Percentiles rank a stretch among this genome's conserved stretches.
Evolutionary conservation across 2,329 filamentous ascomycete genomes (phyloP).

Genomic region (Fusarium longipes): DNA sequence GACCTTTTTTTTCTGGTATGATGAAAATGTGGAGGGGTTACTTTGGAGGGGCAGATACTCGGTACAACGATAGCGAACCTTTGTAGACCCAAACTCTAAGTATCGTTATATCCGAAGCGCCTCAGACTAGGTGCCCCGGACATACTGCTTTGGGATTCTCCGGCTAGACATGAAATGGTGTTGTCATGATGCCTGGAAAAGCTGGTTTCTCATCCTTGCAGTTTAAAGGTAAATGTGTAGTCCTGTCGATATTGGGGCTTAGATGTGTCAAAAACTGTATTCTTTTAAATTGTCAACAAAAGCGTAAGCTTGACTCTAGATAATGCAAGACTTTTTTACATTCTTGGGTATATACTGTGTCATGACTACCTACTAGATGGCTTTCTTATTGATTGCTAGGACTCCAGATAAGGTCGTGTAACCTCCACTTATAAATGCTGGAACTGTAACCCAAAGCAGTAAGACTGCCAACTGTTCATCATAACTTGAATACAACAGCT

Average conservation of each 20-base stretch:
- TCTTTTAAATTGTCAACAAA: too few species aligned
- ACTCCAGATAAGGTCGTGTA: not conserved
- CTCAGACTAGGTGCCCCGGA: not conserved
- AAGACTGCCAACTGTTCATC: slow-evolving; percentile 5
- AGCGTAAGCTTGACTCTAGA: too few species aligned
- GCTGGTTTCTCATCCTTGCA: too few species aligned
- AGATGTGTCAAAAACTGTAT: too few species aligned
- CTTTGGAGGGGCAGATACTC: slow-evolving; percentile 34
- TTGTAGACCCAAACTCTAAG: not conserved
- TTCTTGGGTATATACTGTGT: not conserved
- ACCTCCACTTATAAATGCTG: not conserved
- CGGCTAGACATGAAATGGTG: too few species aligned
- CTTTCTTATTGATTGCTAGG: not conserved
- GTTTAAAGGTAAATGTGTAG: too few species aligned
- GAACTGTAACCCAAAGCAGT: slow-evolving; percentile 1
- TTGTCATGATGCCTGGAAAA: too few species aligned
- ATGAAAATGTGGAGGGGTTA: slow-evolving; percentile 29
- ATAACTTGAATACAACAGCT: not conserved
- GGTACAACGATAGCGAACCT: slow-evolving; percentile 29
- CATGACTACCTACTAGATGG: not conserved
- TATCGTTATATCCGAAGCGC: slow-evolving; percentile 21
- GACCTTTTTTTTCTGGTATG: slow-evolving; percentile 22
- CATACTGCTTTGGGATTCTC: slow-evolving; percentile 23
- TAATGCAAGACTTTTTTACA: too few species aligned
- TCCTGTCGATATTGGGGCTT: too few species aligned